phyloP scores from a whole-genome alignment of 2,329 filamentous ascomycete species.

The Coniosporium tulheliwenetii region DNA sequence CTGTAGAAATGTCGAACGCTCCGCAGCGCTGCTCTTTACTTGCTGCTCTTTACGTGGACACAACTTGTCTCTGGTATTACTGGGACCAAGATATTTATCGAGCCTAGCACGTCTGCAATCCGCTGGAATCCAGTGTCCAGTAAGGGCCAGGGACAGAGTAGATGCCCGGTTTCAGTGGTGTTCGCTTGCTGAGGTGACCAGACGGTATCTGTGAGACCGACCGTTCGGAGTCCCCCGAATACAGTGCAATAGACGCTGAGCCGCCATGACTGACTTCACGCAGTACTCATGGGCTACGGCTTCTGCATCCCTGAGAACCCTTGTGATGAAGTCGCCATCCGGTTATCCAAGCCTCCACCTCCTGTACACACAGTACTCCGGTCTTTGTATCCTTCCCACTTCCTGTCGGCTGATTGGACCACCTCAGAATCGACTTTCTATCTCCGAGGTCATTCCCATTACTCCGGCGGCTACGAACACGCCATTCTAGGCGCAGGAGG shows the following conservation, averaged over 20 bases:
- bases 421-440: conserved; percentile 20
- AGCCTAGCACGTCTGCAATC: no score
- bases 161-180: not conserved
- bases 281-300: conserved; percentile 34
- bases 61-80: no score
- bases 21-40: no score
- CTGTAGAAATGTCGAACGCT: no score
- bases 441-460: conserved; percentile 16
- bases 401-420: conserved; percentile 15
- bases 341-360: conserved; percentile 22
- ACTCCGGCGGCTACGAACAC: conserved; percentile 14
- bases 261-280: not conserved
- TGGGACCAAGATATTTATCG: no score
- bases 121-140: no score
- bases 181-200: not conserved
- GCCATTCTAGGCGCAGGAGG: conserved; percentile 1
- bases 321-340: conserved; percentile 28
- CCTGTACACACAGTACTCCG: conserved; percentile 16
- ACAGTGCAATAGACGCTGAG: not conserved
- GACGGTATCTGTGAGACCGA: not conserved
- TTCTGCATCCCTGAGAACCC: conserved; percentile 33
- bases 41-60: no score
- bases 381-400: conserved; percentile 16
- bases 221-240: not conserved
- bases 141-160: not conserved